A percentile compares a stretch with the other conserved stretches of the same genome.
These are phyloP conservation scores for Paraurostyla sp. DNA, from an alignment of 73 alveolate genomes.

Conservation along the genomic window DNA sequence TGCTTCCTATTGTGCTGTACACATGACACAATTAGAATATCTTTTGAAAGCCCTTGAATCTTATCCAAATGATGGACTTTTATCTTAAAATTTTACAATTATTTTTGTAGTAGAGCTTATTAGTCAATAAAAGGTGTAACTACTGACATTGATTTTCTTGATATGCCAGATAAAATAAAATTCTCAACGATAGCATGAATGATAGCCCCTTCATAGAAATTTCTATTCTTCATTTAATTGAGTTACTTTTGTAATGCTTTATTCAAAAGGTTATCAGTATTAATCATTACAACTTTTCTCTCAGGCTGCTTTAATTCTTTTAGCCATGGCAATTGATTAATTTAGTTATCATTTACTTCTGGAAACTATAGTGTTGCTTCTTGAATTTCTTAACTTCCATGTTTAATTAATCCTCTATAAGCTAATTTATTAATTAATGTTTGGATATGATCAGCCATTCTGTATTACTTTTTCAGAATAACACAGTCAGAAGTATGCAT, in stretches of 20 bases:
- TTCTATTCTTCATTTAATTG: conserved; percentile 45
- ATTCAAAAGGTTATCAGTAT: conserved; percentile 47
- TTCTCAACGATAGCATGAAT: conserved; percentile 49
- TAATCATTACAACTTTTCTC: conserved; percentile 27
- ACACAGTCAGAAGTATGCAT: background rate
- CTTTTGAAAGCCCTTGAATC: conserved; percentile 43
- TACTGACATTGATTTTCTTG: background rate
- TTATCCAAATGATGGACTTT: conserved; percentile 10
- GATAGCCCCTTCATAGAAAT: conserved; percentile 43
- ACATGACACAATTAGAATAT: conserved; percentile 7
- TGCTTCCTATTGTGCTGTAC: conserved; percentile 23
- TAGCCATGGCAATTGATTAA: conserved; percentile 27
- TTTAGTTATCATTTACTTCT: background rate
- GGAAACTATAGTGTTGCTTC: background rate
- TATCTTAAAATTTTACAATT: background rate
- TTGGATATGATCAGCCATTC: conserved; percentile 48
- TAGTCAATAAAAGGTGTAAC: conserved; percentile 5
- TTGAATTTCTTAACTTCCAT: background rate
- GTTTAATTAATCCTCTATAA: conserved; percentile 31
- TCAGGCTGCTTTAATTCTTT: conserved; percentile 39
- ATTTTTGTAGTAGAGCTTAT: conserved; percentile 1
- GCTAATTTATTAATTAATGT: conserved; percentile 20
- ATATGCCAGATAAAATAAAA: background rate
- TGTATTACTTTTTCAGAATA: conserved; percentile 43
- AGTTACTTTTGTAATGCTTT: conserved; percentile 35